A percentile compares a stretch with the other conserved stretches of the same genome.
Evolutionary conservation across 306 rosid species (phyloP).

Genomic region (Begonia masoniana): DNA sequence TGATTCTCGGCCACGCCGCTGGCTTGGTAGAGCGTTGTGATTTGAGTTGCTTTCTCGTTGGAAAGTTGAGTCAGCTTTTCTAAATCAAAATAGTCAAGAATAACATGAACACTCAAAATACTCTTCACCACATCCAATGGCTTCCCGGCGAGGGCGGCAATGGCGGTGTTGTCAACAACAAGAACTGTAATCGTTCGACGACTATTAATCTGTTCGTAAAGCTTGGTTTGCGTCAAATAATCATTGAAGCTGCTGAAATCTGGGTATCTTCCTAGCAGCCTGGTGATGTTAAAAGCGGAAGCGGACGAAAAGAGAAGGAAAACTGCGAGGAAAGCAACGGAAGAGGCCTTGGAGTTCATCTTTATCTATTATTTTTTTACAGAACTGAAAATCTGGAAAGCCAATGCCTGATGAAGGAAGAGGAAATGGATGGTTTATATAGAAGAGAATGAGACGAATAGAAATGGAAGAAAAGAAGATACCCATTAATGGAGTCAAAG

Average conservation of each 20-base stretch:
- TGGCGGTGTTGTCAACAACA: slow-evolving; percentile 16
- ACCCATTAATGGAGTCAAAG: no score
- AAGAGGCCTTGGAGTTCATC: slow-evolving; percentile 32
- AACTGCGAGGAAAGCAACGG: slow-evolving; percentile 18
- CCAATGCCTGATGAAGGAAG: slow-evolving; percentile 1
- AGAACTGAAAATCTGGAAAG: not conserved
- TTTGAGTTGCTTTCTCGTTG: not conserved
- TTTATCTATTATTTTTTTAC: not conserved
- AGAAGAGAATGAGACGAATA: not conserved
- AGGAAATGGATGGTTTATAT: not conserved
- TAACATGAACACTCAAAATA: slow-evolving; percentile 23
- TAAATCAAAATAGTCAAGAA: slow-evolving; percentile 31
- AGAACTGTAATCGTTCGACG: slow-evolving; percentile 36
- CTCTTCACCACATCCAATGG: slow-evolving; percentile 16
- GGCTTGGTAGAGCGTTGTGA: slow-evolving; percentile 33
- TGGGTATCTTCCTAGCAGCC: slow-evolving; percentile 14
- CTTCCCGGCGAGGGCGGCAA: slow-evolving; percentile 16
- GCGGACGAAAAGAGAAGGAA: slow-evolving; percentile 18
- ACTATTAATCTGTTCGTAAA: slow-evolving; percentile 29
- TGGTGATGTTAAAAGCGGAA: slow-evolving; percentile 35
- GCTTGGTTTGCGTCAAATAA: slow-evolving; percentile 36
- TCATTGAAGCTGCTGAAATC: slow-evolving; percentile 22
- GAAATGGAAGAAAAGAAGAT: not conserved
- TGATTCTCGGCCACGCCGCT: slow-evolving; percentile 17
- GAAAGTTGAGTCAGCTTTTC: slow-evolving; percentile 12